phyloP scores from a whole-genome alignment of 2,329 filamentous ascomycete species.

The Arthrobotrys iridis region DNA sequence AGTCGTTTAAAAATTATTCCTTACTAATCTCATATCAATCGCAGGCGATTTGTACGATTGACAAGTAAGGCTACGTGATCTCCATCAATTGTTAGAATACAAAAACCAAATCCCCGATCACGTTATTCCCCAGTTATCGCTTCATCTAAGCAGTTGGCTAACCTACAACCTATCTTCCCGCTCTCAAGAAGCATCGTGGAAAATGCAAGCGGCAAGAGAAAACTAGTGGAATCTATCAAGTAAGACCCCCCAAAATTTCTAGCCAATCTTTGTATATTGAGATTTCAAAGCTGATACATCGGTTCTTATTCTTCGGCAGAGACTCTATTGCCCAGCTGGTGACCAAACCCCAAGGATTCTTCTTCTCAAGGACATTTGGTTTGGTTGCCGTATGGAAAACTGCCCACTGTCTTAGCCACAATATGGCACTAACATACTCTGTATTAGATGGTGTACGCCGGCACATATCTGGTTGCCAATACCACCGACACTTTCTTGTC shows the following conservation, averaged over 20 bases:
- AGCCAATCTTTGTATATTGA: neutral
- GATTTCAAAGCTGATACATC: neutral
- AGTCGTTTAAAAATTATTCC: neutral
- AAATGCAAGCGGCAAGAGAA: slow-evolving; percentile 58
- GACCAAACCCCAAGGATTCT: slow-evolving; percentile 56
- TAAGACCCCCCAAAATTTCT: neutral
- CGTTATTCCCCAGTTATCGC: neutral
- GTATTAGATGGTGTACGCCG: slow-evolving; percentile 76
- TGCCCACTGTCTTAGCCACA: too few species aligned
- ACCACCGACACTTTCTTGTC: slow-evolving; percentile 80
- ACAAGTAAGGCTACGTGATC: slow-evolving; percentile 54
- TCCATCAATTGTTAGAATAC: neutral
- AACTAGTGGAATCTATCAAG: slow-evolving; percentile 55
- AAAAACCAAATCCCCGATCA: too few species aligned
- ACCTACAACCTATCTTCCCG: neutral
- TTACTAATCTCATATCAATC: neutral
- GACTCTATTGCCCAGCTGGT: slow-evolving; percentile 48
- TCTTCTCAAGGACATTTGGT: slow-evolving; percentile 58
- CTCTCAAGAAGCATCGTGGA: slow-evolving; percentile 57
- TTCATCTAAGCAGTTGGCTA: too few species aligned
- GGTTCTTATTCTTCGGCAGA: neutral
- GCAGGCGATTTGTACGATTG: slow-evolving; percentile 57
- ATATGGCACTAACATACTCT: neutral
- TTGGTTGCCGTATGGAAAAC: slow-evolving; percentile 56
- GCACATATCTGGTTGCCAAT: slow-evolving; percentile 91